These are phyloP conservation scores for Adenanthera pavonina DNA, from an alignment of 306 rosid genomes.

Conservation along the genomic window DNA sequence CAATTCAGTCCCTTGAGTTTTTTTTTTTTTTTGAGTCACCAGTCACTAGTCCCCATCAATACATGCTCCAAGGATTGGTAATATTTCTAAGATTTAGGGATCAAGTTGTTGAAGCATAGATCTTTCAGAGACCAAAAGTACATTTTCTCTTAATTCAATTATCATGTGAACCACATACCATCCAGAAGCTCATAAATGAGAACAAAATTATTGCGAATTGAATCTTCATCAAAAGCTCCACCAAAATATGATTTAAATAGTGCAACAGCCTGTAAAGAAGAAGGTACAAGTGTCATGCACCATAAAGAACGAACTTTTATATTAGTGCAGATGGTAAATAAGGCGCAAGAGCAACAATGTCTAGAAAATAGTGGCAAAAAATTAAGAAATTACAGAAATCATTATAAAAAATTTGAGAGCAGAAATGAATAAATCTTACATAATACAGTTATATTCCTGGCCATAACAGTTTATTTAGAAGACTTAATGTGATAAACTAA, in stretches of 20 bases:
- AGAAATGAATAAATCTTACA: background rate
- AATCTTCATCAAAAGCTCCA: slow-evolving; percentile 98
- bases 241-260: slow-evolving; percentile 98
- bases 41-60: background rate
- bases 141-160: background rate
- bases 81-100: background rate
- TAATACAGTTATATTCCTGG: background rate
- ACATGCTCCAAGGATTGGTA: background rate
- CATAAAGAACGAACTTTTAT: background rate
- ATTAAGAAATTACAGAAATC: background rate
- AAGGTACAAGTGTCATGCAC: slow-evolving; percentile 31
- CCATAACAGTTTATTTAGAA: background rate
- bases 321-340: slow-evolving; percentile 15
- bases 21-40: background rate
- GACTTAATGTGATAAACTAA: background rate
- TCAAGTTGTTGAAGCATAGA: background rate
- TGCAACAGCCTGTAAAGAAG: slow-evolving; percentile 79
- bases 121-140: background rate
- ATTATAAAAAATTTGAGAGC: background rate
- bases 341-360: background rate
- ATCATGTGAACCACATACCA: slow-evolving; percentile 56
- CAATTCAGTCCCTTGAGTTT: background rate
- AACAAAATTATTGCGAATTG: slow-evolving; percentile 97
- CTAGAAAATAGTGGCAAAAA: background rate
- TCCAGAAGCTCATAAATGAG: slow-evolving; percentile 96